Conservation (phyloP, 73 alveolate species). For the Paramecium caudatum region DNA sequence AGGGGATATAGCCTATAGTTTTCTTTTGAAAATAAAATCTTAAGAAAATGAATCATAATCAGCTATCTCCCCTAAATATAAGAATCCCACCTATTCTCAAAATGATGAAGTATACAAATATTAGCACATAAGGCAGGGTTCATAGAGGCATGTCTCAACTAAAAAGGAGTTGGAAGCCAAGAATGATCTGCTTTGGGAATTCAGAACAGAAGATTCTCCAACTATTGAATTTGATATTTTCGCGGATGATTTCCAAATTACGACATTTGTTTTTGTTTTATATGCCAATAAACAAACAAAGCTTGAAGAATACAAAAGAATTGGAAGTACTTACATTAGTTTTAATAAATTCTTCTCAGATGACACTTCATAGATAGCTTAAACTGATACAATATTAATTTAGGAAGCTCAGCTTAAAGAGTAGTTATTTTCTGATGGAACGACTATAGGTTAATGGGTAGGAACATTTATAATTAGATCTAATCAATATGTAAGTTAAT, state of each 20-base stretch:
- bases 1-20: constrained; percentile 54
- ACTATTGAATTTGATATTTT: constrained; percentile 37
- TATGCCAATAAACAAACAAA: constrained; percentile 19
- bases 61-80: constrained; percentile 28
- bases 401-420: neutral
- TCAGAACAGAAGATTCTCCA: constrained; percentile 52
- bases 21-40: constrained; percentile 26
- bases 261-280: constrained; percentile 6
- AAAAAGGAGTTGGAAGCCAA: constrained; percentile 54
- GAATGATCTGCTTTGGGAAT: constrained; percentile 46
- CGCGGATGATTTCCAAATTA: neutral
- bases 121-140: neutral
- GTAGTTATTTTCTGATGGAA: neutral
- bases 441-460: constrained; percentile 12
- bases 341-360: constrained; percentile 36
- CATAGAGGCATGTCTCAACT: constrained; percentile 46
- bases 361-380: neutral
- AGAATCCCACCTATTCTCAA: constrained; percentile 16
- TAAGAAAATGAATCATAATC: constrained; percentile 9
- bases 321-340: constrained; percentile 39
- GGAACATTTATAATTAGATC: constrained; percentile 43
- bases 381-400: constrained; percentile 40
- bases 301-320: constrained; percentile 15
- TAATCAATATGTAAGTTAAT: constrained; percentile 42
- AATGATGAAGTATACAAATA: constrained; percentile 23